Base-by-base conservation (phyloP, 2,329 filamentous ascomycete species). In the Incumbomyces lentus region DNA sequence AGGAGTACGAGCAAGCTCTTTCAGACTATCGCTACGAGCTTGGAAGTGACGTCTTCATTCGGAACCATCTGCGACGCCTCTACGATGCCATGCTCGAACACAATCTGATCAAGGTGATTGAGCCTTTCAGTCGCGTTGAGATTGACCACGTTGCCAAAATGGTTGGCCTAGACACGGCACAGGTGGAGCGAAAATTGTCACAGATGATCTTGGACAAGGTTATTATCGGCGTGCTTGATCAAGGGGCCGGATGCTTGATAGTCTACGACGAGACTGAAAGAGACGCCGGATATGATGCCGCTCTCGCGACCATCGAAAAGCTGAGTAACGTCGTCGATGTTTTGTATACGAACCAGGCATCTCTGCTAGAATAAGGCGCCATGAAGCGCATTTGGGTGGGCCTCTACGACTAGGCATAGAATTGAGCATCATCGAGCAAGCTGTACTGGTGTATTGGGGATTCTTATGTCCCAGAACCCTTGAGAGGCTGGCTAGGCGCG, bases 201-300 rank as follows among this genome's bases (percentile, higher is more conserved):
- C 93, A 98, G 75, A 98, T 98, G 93, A 98, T 98, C 62, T 76
- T 98, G 49, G 92, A 98, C 72, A 95, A 95, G 75, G 87, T 96
- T 60, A 96, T 98, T 62, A 87, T 95, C 57, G 92, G 93, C 49
- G 92, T 98, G 47, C 71, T 98, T 58, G 92, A 98, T 65, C 92
- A 98, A 69, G 92, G 92, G 41, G 86, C 88, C n/a, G 90, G 90
- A 33, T 96, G 93, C 66, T 75, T 98, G 64, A 95, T 95, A 66
- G 87, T 98, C 58, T 98, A 83, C 62, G 92, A 98, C 62, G 92
- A 98, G 77, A 86, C 86, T 12, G 83, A 93, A 64, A 79, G 89
- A 55, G 92, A 98, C 64, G 82, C 90, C 69, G 83, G 85, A 30
- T 98, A 98, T 63, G 92, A 96, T 65, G 84, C 89, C 11, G 93